Evolutionary conservation across 2,329 filamentous ascomycete species (phyloP).

Genomic region (Atkinsonella texensis): DNA sequence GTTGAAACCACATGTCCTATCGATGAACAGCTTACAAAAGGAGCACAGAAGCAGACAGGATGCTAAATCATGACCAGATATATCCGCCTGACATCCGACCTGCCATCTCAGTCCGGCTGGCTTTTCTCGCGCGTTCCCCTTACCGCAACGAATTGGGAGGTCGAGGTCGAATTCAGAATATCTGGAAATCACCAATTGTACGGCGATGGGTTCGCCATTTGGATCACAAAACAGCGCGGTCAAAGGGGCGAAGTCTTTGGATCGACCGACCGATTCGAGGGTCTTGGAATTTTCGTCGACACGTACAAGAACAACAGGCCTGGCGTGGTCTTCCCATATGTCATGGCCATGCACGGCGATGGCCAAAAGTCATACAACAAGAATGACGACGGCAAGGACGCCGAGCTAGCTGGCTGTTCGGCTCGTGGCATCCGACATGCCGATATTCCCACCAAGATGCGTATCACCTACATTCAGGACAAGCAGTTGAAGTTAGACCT

Average conservation of each 20-base stretch:
- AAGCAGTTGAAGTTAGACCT: conserved; percentile 82
- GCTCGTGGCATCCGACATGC: conserved; percentile 80
- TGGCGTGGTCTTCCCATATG: conserved; percentile 88
- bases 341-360: conserved; percentile 97
- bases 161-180: conserved; percentile 92
- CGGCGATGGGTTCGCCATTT: conserved; percentile 94
- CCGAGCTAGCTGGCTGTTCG: conserved; percentile 90
- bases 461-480: conserved; percentile 93
- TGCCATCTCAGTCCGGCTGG: conserved; percentile 83
- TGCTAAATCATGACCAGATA: conserved; percentile 45
- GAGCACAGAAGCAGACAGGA: neutral
- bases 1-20: conserved; percentile 14
- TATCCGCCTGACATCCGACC: conserved; percentile 83
- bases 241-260: conserved; percentile 78
- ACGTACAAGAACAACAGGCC: conserved; percentile 99
- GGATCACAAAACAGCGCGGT: conserved; percentile 89
- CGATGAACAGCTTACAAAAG: neutral
- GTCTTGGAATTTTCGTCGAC: conserved; percentile 89
- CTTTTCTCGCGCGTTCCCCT: conserved; percentile 87
- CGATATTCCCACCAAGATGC: conserved; percentile 68
- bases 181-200: conserved; percentile 81
- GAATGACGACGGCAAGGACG: conserved; percentile 83
- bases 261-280: conserved; percentile 78
- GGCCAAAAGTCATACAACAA: conserved; percentile 85
- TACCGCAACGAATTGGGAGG: conserved; percentile 98